Base-by-base conservation (phyloP, 2,329 filamentous ascomycete species). In the Apiospora malaysiana region DNA sequence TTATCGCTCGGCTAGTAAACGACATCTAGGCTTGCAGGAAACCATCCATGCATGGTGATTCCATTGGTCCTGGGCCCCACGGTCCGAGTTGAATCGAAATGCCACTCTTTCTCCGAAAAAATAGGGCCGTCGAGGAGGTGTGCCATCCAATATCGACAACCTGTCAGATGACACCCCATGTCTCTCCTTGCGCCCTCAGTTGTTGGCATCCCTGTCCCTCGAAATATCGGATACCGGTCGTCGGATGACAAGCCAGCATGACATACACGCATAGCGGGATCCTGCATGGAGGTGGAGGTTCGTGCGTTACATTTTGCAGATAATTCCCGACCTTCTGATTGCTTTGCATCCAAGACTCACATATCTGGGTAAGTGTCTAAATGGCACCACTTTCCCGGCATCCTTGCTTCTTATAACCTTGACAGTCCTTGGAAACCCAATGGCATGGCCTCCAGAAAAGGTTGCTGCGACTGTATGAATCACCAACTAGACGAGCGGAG, bases 231-330 rank as follows among this genome's bases (percentile, higher is more conserved):
- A 63, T 63, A 63, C 56, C 27, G 56, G 27, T 63, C 56, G 56
- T 63, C 56, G 56, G 56, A 40, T 63, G 56, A 63, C 32, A 63
- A 40, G 56, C 56, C 27, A 63, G 56, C 56, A 63, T 63, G 56
- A 40, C 56, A 63, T 63, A 63, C 27, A 32, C 32, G 18, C 56
- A 63, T 32, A 32, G 40, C 32, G 56, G 56, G 56, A 63, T 63
- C 56, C 10, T 63, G 56, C 56, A 59, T 21, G 16, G 51, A 7
- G 51, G 51, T 21, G 16, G 51, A 7, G 51, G 51, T 59, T 37
- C 16, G 51, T 59, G 18, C 27, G 16, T 59, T 59, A 32, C 51
- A 37, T 59, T 59, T 9, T 32, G 51, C 51, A 59, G 51, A 37
- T n/a, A 59, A 59, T 32, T 37, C 51, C 25, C 51, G 51, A 56